Evolutionary conservation across 768 basidiomycete species (phyloP), one percentile per base, ranked within the genome.

Genomic region (Mycena vulgaris): DNA sequence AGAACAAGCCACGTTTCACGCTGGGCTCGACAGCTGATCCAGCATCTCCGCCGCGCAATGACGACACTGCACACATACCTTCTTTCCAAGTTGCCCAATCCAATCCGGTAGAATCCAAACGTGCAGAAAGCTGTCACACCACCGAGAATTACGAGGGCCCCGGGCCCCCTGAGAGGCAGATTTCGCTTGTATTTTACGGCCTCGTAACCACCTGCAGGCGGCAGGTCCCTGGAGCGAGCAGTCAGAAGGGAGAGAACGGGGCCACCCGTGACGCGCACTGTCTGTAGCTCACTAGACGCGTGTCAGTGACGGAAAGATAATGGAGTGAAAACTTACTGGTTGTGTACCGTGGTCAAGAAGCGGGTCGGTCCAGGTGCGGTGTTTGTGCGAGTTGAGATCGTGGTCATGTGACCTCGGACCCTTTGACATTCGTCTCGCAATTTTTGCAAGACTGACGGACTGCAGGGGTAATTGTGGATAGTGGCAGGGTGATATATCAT

Each of bases 121-220:
- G 88, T 91, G 82, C 95, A 97, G 73, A 98, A 85, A 69, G 89
- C 92, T 71, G 90, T 89, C 74, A 97, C 93, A n/a, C 90, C 93
- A 61, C 90, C 93, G 72, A 98, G 93, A 76, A 98, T 90, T 72
- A 88, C 92, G 64, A 92, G 85, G 27, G 95, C 96, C 37, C 95
- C 90, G 61, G 95, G 95, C 3, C 95, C 95, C 67, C 93, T 90
- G 79, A 95, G 85, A 52, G 97, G 96, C 53, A 99, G 89, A 82
- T 97, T 97, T 74, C 97, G 93, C 82, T 96, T 97, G 89, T 98
- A 99, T 82, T 92, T 92, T 83, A 99, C 83, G 31, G 92, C 83
- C 78, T 95, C 96, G 83, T 97, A 99, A 2, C 97, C 97, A 70
- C 96, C 96, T 51, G 90, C 75, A 47, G 97, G 97, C 75, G 97